These are phyloP conservation scores for Geotrichum reessii DNA, from an alignment of 1,139 yeast species.

Conservation along the genomic window DNA sequence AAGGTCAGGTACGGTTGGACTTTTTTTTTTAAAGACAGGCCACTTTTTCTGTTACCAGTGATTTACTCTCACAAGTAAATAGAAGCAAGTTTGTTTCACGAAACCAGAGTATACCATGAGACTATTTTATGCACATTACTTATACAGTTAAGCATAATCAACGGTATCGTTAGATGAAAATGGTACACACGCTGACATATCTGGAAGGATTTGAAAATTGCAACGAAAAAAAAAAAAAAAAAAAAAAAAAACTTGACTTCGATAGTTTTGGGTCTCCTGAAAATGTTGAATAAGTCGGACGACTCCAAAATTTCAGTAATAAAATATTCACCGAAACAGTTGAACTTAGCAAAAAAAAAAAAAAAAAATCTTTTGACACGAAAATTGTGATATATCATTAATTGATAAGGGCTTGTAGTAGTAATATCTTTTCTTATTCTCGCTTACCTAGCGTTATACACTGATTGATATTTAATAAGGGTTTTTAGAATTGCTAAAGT, in stretches of 20 bases:
- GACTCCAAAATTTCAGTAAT: not conserved
- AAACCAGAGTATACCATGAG: not conserved
- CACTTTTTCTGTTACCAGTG: not conserved
- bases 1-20: not conserved
- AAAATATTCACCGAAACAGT: not conserved
- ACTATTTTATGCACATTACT: not conserved
- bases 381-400: not conserved
- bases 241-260: not conserved
- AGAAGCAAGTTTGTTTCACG: not conserved
- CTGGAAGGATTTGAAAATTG: no score
- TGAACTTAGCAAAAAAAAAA: not conserved
- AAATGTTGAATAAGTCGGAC: not conserved
- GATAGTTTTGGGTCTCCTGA: not conserved
- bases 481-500: no score
- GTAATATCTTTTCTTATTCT: no score
- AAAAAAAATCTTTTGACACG: not conserved
- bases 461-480: not conserved
- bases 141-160: not conserved
- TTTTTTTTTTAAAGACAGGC: not conserved
- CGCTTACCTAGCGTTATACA: no score
- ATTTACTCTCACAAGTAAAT: not conserved
- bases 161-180: not conserved
- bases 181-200: not conserved
- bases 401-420: not conserved
- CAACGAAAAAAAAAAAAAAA: no score